Conservation (phyloP, 164 flowering plant genomes). For the Echeveria elegans region DNA sequence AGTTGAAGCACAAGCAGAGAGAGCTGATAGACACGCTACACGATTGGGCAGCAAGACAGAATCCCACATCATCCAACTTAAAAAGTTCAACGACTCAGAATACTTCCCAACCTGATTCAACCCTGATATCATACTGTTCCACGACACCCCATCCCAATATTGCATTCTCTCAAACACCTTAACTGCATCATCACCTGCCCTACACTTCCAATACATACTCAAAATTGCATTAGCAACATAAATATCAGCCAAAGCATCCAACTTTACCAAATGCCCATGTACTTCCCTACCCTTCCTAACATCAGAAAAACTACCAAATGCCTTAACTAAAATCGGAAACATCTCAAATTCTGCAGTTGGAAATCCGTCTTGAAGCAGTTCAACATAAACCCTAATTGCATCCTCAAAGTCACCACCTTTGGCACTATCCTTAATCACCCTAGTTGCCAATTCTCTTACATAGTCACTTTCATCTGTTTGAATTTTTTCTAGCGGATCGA, state of each 20-base stretch:
- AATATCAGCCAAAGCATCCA: constrained; percentile 22
- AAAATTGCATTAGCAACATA: constrained; percentile 29
- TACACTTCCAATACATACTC: constrained; percentile 30
- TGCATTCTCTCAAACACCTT: constrained; percentile 33
- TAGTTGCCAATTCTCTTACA: background rate
- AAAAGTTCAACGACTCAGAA: constrained; percentile 16
- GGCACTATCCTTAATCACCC: constrained; percentile 17
- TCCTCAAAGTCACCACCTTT: constrained; percentile 22
- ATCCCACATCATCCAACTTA: constrained; percentile 24
- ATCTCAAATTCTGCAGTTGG: constrained; percentile 15
- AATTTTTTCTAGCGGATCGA: background rate
- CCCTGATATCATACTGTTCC: constrained; percentile 42
- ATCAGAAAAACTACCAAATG: constrained; percentile 40
- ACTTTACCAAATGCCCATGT: constrained; percentile 34
- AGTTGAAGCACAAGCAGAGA: constrained; percentile 26
- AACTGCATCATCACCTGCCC: constrained; percentile 20
- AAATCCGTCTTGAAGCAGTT: constrained; percentile 21
- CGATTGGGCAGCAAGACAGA: constrained; percentile 19
- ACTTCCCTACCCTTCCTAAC: constrained; percentile 19
- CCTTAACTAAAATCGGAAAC: constrained; percentile 52
- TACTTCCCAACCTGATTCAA: constrained; percentile 19
- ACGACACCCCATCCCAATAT: constrained; percentile 27
- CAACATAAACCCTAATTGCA: constrained; percentile 24
- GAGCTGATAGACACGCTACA: constrained; percentile 27
- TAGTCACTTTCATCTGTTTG: background rate